Percentiles rank a stretch among this genome's conserved stretches.
Conservation (phyloP, 129 eudicot species). For the Tagetes erecta region DNA sequence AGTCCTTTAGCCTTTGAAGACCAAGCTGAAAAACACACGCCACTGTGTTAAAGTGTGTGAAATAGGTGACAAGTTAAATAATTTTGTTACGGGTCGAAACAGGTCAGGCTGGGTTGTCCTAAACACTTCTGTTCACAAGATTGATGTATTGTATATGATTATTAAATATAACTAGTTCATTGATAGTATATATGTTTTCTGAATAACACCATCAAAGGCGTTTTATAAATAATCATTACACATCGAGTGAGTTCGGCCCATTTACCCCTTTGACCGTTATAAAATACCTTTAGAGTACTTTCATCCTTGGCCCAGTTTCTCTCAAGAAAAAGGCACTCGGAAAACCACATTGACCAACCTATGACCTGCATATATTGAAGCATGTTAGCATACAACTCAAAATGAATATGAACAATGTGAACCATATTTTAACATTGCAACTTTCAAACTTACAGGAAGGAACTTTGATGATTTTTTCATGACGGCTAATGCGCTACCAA, state of each 20-base stretch:
- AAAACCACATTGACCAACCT: conserved; percentile 99
- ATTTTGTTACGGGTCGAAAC: background rate
- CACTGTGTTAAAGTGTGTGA: background rate
- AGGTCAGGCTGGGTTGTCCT: background rate
- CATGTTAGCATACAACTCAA: conserved; percentile 10
- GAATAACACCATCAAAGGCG: background rate
- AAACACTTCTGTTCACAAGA: background rate
- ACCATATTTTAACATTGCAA: conserved; percentile 8
- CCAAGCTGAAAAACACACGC: conserved; percentile 53
- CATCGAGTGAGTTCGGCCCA: background rate
- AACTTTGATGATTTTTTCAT: conserved; percentile 89
- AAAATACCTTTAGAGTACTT: conserved; percentile 66
- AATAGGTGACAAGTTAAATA: background rate
- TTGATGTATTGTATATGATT: background rate
- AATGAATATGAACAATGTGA: background rate
- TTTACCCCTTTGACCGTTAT: background rate
- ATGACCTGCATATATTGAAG: conserved; percentile 66
- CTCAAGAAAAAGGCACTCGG: conserved; percentile 95
- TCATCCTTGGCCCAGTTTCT: conserved; percentile 97
- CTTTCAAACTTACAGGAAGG: conserved; percentile 79
- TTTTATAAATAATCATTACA: background rate
- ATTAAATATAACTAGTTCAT: background rate
- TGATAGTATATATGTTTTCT: background rate
- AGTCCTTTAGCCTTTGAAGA: conserved; percentile 71
- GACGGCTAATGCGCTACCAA: conserved; percentile 88